phyloP scores from a whole-genome alignment of 805 yeast species.

The Yarrowia sp. region DNA sequence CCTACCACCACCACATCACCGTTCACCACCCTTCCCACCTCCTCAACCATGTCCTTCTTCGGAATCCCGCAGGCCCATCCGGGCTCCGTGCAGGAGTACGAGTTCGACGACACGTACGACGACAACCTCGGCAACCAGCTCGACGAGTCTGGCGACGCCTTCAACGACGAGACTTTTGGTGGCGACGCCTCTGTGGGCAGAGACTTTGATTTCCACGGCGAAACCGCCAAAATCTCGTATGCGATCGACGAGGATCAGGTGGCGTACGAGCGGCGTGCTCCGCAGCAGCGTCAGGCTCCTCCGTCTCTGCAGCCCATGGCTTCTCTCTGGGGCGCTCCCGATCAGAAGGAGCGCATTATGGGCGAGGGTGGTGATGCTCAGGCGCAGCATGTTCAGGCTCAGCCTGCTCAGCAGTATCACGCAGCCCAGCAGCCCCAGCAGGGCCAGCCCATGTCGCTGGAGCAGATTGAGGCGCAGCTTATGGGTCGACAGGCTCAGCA shows the following conservation, averaged over 20 bases:
- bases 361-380: constrained; percentile 13
- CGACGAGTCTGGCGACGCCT: constrained; percentile 70
- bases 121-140: constrained; percentile 68
- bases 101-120: constrained; percentile 81
- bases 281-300: constrained; percentile 39
- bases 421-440: constrained; percentile 22
- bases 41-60: constrained; percentile 1
- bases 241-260: constrained; percentile 35
- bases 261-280: constrained; percentile 44
- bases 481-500: constrained; percentile 41
- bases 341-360: constrained; percentile 33
- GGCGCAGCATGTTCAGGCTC: not conserved
- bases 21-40: too few species aligned
- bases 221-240: constrained; percentile 37
- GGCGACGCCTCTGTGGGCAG: constrained; percentile 48
- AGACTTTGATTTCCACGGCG: constrained; percentile 63
- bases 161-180: constrained; percentile 80
- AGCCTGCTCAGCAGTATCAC: constrained; percentile 23
- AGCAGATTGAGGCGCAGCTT: constrained; percentile 80
- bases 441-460: constrained; percentile 57
- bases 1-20: not conserved
- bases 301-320: constrained; percentile 62
- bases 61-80: constrained; percentile 12
- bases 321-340: constrained; percentile 58
- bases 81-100: constrained; percentile 42